Base-by-base conservation (phyloP, 805 yeast species). In the Hermanozyma aechmeae region DNA sequence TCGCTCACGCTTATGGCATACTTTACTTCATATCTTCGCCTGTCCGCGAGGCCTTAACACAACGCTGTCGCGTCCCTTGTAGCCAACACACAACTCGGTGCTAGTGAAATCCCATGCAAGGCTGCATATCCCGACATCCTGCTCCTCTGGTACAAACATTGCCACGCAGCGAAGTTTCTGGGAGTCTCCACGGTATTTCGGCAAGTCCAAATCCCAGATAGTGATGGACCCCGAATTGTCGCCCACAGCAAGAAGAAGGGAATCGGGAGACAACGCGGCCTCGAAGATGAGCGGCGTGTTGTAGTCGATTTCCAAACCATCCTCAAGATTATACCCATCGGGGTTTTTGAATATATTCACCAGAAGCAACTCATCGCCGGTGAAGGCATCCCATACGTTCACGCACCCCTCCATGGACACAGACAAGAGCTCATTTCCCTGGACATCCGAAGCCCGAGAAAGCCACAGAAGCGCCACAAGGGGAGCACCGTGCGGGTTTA, bases 351-450 rank as follows among this genome's bases (percentile, higher is more conserved):
- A 55, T 9, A 58, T 29, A 24, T 58, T 45, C 9, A 58, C 46
- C 22, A 58, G 43, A 33, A 53, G 50, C 15, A 70, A 22, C 5
- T 54, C 42, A 13, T 53, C 57, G 12, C 70, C 73, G n/a, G 47
- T 47, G 17, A 49, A 50, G 3, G 71, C 61, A 38, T 79, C 71
- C 93, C 94, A 83, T 0, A 82, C 39, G 34, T 79, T 66, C 2
- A 79, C 56, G 0, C 78, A 59, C 0, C 92, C 84, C 40, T 86
- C 93, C 51, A 82, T 56, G 1, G 92, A 76, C 3, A 76, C 63
- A 10, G 43, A 35, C 1, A 42, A 32, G 13, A 42, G 36, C 29
- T 35, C 38, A 25, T 35, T 40, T n/a, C 44, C 46, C 22, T 42
- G 37, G 14, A 40, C 27, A 20, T 40, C 44, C 8, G 29, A 35